Evolutionary conservation across 1,284 basidiomycete genomes (phyloP).

Genomic region (Heliocybe sulcata): DNA sequence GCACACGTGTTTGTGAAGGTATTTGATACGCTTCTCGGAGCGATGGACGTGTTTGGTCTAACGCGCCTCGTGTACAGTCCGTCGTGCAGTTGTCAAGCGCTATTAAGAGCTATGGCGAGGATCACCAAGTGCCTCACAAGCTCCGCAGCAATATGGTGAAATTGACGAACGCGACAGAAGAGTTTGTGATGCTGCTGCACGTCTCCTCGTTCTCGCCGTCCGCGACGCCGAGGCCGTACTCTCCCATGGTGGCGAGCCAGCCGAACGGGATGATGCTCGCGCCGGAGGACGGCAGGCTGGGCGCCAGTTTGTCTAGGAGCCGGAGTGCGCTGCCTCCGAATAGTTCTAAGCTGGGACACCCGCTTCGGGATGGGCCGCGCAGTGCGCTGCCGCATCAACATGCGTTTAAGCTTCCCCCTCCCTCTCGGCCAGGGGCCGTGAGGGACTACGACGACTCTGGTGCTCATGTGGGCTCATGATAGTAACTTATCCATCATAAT

Average conservation of each 20-base stretch:
- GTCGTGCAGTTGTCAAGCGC: constrained; percentile 63
- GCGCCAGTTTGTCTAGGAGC: constrained; percentile 52
- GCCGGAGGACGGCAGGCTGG: constrained; percentile 34
- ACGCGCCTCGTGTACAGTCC: constrained; percentile 31
- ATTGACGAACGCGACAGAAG: constrained; percentile 71
- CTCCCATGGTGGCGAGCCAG: constrained; percentile 37
- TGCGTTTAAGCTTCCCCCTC: constrained; percentile 35
- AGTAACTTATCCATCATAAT: background rate
- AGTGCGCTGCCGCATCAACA: constrained; percentile 48
- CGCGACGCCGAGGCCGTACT: constrained; percentile 46
- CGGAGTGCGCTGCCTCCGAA: constrained; percentile 45
- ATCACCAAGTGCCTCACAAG: constrained; percentile 45
- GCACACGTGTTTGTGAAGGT: constrained; percentile 72
- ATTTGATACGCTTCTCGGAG: constrained; percentile 11
- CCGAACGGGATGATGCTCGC: constrained; percentile 14
- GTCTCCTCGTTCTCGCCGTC: constrained; percentile 71
- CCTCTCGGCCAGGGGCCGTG: constrained; percentile 10
- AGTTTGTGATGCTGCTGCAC: constrained; percentile 71
- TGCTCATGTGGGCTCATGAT: background rate
- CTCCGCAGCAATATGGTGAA: constrained; percentile 62
- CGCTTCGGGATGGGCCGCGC: constrained; percentile 31
- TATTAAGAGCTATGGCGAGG: constrained; percentile 51
- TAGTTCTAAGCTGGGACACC: constrained; percentile 30
- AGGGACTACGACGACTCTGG: background rate
- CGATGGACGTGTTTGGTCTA: constrained; percentile 4